phyloP scores from a whole-genome alignment of 345 rosid genomes.

The Excoecaria cochinchinensis region DNA sequence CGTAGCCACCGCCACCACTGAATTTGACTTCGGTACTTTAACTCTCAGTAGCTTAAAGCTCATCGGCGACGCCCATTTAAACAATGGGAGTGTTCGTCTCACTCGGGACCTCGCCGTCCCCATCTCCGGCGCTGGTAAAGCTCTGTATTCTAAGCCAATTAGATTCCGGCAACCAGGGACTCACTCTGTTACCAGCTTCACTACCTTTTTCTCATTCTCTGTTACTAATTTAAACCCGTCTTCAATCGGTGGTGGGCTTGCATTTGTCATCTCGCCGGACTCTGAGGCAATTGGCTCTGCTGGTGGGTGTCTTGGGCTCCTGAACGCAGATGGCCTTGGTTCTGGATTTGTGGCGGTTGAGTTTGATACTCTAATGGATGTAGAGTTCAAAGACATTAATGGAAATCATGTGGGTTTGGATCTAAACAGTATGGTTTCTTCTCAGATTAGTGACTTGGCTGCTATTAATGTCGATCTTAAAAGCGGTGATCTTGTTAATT shows the following conservation, averaged over 20 bases:
- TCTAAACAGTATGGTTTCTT: constrained; percentile 74
- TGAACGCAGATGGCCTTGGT: constrained; percentile 36
- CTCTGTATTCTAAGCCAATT: constrained; percentile 70
- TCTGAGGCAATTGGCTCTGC: constrained; percentile 63
- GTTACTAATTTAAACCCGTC: constrained; percentile 74
- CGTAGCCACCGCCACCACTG: constrained; percentile 28
- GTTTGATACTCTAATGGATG: constrained; percentile 92
- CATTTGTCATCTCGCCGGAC: constrained; percentile 77
- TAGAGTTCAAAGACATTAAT: constrained; percentile 74
- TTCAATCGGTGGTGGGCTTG: constrained; percentile 92
- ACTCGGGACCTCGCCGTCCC: constrained; percentile 86
- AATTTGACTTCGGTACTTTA: constrained; percentile 78
- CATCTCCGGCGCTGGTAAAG: constrained; percentile 76
- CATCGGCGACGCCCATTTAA: constrained; percentile 86
- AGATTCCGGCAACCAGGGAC: constrained; percentile 60
- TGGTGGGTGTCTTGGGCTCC: constrained; percentile 77
- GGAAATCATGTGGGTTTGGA: constrained; percentile 98
- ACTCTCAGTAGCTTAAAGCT: constrained; percentile 69
- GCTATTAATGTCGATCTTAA: constrained; percentile 73
- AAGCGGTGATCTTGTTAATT: constrained; percentile 80
- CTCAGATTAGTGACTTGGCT: constrained; percentile 63
- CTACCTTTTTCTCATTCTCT: constrained; percentile 85
- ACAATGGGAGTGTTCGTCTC: constrained; percentile 76
- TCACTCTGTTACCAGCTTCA: constrained; percentile 58
- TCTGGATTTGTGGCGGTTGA: constrained; percentile 83